Percentiles rank a stretch among this genome's conserved stretches.
Evolutionary conservation across 805 yeast species (phyloP).

Genomic region (Ogataea corticis): DNA sequence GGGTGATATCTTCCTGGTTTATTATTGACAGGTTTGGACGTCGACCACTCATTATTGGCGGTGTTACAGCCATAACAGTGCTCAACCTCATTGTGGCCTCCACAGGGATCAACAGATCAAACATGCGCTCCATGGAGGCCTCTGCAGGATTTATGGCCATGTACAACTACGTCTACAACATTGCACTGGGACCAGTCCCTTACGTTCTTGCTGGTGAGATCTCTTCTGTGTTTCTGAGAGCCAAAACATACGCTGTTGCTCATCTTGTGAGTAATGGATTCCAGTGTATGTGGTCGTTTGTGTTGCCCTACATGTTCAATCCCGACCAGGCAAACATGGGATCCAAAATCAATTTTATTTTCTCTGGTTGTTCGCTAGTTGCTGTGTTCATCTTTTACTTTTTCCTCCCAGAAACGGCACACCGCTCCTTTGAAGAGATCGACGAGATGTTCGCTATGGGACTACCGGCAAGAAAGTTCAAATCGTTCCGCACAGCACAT

Average conservation of each 20-base stretch:
- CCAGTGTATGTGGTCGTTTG: constrained; percentile 37
- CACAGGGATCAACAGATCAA: constrained; percentile 20
- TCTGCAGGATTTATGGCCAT: constrained; percentile 29
- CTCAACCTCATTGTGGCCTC: constrained; percentile 30
- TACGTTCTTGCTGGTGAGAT: constrained; percentile 37
- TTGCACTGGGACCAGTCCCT: constrained; percentile 33
- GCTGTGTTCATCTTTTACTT: constrained; percentile 45
- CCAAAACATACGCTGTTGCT: constrained; percentile 41
- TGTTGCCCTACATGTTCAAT: constrained; percentile 52
- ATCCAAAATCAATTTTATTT: constrained; percentile 50
- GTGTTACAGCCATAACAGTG: constrained; percentile 27
- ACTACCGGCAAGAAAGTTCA: constrained; percentile 28
- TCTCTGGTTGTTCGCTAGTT: constrained; percentile 40
- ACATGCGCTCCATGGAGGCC: constrained; percentile 31
- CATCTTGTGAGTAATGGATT: constrained; percentile 34
- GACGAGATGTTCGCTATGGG: constrained; percentile 49
- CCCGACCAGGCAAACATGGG: constrained; percentile 47
- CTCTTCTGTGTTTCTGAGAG: constrained; percentile 40
- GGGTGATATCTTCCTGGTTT: constrained; percentile 42
- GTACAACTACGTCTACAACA: constrained; percentile 29
- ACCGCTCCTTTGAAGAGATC: constrained; percentile 60
- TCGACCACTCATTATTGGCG: constrained; percentile 31
- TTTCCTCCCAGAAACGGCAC: constrained; percentile 60
- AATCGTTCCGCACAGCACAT: no score
- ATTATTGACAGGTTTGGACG: constrained; percentile 42